phyloP scores from a whole-genome alignment of 306 rosid species.

The Fagus crenata region DNA sequence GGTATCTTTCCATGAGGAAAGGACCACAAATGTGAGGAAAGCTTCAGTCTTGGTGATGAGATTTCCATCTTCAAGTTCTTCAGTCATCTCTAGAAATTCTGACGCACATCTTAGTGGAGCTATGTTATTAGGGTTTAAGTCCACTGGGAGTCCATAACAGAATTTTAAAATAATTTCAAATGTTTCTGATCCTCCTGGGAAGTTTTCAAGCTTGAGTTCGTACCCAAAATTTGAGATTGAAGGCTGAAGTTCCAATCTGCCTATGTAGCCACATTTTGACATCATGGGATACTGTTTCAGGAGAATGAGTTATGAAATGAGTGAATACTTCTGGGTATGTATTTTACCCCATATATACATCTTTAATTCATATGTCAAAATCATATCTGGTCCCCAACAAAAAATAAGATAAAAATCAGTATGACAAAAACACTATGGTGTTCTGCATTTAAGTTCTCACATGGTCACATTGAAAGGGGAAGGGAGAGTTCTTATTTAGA shows the following conservation, averaged over 20 bases:
- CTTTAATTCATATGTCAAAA: background rate
- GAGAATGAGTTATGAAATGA: conserved; percentile 22
- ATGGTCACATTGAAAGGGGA: background rate
- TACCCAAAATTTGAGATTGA: conserved; percentile 47
- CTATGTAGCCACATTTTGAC: conserved; percentile 86
- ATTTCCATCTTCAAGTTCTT: conserved; percentile 81
- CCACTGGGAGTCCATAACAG: conserved; percentile 86
- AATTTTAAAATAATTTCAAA: conserved; percentile 69
- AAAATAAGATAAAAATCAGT: background rate
- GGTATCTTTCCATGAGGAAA: conserved; percentile 89
- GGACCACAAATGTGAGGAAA: conserved; percentile 87
- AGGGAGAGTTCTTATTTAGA: background rate
- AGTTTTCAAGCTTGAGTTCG: conserved; percentile 68
- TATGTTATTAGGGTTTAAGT: conserved; percentile 62
- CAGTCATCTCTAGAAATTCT: conserved; percentile 89
- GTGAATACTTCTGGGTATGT: background rate
- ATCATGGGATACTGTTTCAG: conserved; percentile 75
- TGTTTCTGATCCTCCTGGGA: conserved; percentile 81
- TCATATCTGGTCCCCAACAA: background rate
- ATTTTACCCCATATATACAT: background rate
- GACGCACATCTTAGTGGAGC: conserved; percentile 91
- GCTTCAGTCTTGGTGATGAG: conserved; percentile 82
- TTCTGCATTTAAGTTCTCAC: background rate
- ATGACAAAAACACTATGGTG: background rate
- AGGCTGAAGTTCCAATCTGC: conserved; percentile 54